Conservation (phyloP, 78 protist genomes). For the Planoprotostelium fungivorum region DNA sequence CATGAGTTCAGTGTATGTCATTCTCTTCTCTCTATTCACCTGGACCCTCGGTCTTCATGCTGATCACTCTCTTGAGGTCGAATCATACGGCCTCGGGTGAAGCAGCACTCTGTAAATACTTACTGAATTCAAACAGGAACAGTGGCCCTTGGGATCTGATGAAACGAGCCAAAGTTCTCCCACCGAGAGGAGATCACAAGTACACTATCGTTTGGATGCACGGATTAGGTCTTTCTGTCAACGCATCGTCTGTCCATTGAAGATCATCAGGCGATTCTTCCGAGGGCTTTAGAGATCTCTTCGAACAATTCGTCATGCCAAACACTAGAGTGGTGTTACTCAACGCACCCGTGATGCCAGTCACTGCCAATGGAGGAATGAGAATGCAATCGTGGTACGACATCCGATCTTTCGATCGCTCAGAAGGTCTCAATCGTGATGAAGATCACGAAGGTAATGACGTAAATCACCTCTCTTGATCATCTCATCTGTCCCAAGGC, state of each 20-base stretch:
- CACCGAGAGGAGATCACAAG: not conserved
- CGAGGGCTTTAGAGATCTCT: not conserved
- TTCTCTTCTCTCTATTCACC: too few species aligned
- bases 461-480: not conserved
- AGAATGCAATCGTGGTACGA: slow-evolving; percentile 48
- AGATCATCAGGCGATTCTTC: not conserved
- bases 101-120: too few species aligned
- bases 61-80: too few species aligned
- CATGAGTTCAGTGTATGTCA: too few species aligned
- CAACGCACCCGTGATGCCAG: slow-evolving; percentile 34
- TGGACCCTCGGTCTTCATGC: too few species aligned
- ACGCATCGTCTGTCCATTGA: not conserved
- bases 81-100: too few species aligned
- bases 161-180: not conserved
- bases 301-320: not conserved
- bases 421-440: too few species aligned
- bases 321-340: not conserved
- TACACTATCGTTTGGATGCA: not conserved
- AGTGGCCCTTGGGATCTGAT: not conserved
- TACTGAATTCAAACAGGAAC: too few species aligned
- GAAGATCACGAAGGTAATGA: slow-evolving; percentile 17
- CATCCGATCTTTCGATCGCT: slow-evolving; percentile 25
- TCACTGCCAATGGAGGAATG: slow-evolving; percentile 28
- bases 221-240: not conserved
- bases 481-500: too few species aligned